These are phyloP conservation scores for Paramarasmius palmivorus DNA, from an alignment of 1,284 basidiomycete species.

Conservation along the genomic window DNA sequence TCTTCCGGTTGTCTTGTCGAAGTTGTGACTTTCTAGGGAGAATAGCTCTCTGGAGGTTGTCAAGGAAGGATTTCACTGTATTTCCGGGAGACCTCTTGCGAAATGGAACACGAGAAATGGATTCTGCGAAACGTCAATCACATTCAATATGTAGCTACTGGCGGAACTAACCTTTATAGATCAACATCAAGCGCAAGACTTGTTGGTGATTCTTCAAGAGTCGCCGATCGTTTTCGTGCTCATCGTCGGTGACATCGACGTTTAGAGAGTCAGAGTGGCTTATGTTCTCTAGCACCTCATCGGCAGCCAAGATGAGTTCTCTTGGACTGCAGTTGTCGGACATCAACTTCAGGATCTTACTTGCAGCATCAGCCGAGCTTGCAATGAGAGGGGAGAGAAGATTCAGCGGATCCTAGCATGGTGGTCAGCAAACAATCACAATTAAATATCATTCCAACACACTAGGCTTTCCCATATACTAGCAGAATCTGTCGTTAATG, in stretches of 20 bases:
- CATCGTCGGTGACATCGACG: constrained; percentile 31
- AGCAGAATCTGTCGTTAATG: no score
- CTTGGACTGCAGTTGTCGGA: constrained; percentile 50
- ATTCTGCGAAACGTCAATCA: background rate
- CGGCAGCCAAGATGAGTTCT: constrained; percentile 60
- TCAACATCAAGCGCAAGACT: background rate
- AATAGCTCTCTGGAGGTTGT: background rate
- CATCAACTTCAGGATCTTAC: constrained; percentile 44
- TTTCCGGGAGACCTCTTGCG: background rate
- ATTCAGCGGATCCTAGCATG: constrained; percentile 50
- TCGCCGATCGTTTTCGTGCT: constrained; percentile 9
- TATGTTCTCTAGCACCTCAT: constrained; percentile 58
- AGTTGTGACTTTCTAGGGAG: background rate
- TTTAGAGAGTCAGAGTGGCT: constrained; percentile 23
- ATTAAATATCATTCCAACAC: no score
- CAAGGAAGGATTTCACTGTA: background rate
- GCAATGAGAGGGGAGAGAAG: constrained; percentile 46
- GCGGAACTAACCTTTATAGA: background rate
- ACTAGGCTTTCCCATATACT: no score
- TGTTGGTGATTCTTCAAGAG: background rate
- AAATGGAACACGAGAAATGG: background rate
- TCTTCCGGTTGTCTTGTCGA: background rate
- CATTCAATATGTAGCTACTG: background rate
- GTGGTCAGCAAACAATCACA: no score
- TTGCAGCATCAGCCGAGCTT: constrained; percentile 35